Evolutionary conservation across 768 basidiomycete species (phyloP).

Genomic region (Suillus spraguei): DNA sequence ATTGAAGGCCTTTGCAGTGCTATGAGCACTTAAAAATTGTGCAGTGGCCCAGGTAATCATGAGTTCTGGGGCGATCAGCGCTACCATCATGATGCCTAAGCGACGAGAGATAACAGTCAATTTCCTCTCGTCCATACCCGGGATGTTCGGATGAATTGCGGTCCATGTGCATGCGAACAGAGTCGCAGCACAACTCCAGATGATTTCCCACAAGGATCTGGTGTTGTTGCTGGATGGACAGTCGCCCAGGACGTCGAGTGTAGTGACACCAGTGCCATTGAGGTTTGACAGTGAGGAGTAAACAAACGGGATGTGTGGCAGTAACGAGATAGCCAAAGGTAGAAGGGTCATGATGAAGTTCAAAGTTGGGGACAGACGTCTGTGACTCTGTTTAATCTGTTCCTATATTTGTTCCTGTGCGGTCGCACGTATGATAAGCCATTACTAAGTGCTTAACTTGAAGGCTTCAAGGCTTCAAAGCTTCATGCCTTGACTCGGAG

Average conservation of each 20-base stretch:
- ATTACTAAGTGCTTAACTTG: too few relatives aligned
- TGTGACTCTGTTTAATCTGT: too few relatives aligned
- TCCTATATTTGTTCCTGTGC: too few relatives aligned
- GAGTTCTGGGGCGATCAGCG: constrained; percentile 31
- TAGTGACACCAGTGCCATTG: not conserved
- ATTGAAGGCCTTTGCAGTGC: constrained; percentile 1
- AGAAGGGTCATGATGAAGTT: not conserved
- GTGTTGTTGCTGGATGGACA: not conserved
- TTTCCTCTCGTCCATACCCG: constrained; percentile 17
- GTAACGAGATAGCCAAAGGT: not conserved
- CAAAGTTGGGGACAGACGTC: too few relatives aligned
- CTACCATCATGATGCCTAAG: constrained; percentile 22
- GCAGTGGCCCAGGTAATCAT: constrained; percentile 30
- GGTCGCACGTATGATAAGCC: too few relatives aligned
- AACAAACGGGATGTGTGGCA: not conserved
- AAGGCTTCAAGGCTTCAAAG: too few relatives aligned
- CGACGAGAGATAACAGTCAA: constrained; percentile 11
- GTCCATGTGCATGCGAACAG: constrained; percentile 35
- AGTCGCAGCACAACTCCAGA: constrained; percentile 30
- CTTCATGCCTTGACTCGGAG: too few relatives aligned
- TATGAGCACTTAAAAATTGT: constrained; percentile 25
- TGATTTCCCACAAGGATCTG: constrained; percentile 37
- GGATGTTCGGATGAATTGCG: constrained; percentile 33
- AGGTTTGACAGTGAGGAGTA: not conserved
- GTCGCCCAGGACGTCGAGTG: not conserved